Base-by-base conservation (phyloP, 2,329 filamentous ascomycete genomes). In the Ophiosphaerella narmari region DNA sequence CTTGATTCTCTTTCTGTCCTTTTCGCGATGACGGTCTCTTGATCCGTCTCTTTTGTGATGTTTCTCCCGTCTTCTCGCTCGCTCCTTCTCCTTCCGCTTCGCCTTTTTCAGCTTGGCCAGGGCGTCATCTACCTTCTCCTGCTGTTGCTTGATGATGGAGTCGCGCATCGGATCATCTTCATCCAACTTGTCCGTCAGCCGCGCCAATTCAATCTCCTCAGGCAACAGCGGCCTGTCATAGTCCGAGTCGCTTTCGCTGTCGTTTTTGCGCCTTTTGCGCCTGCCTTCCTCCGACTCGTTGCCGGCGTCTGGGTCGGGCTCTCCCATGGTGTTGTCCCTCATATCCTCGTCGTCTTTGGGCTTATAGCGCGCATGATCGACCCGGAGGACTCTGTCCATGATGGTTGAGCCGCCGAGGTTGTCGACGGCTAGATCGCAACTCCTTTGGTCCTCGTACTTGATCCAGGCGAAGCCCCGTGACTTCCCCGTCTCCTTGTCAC, bases 91-190 rank as follows among this genome's bases (percentile, higher is more conserved):
- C 51, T 68, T 73, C 40, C 67, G 70, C 49, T 78, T 77, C 61
- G 67, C 75, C 66, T 74, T 81, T 39, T 80, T 78, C 43, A 81
- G 69, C 60, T 75, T 81, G 56, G 80, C 78, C 60, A 89, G 74
- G 3, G 90, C 92, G 50, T 83, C 82, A 46, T 88, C 85, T 11
- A 96, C 83, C 70, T 96, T 90, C 69, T 91, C 90, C 74, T 89
- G 91, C 81, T 97, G 97, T 75, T 96, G 89, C 57, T 93, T 84
- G 43, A 97, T 86, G 57, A 97, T 71, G 64, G 90, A 97, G 33
- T 85, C 86, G 75, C 96, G 97, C 94, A 99, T 99, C 0, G 94
- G 94, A 71, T 99, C 94, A 54, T 97, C 93, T 21, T 97, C 92
- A 59, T 97, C 94, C 57, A 95, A 88, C 13, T 93, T 86, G 46